These are phyloP conservation scores for Erysimum pusillum DNA, from an alignment of 441 rosid species.

Conservation along the genomic window DNA sequence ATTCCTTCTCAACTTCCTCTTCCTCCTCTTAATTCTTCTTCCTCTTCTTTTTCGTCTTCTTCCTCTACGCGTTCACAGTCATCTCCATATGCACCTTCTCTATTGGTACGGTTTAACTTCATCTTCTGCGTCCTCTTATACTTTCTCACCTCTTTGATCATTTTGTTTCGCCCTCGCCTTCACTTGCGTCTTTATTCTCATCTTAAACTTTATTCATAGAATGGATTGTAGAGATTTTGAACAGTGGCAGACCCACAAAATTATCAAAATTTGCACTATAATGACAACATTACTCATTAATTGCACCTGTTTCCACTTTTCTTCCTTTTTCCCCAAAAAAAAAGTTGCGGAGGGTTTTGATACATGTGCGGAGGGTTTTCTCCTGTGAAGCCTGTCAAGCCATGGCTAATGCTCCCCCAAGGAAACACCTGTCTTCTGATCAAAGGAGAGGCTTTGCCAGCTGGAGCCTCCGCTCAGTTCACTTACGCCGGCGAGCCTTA, in stretches of 20 bases:
- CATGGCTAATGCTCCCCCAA: slow-evolving; percentile 32
- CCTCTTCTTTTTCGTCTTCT: background rate
- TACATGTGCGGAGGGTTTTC: slow-evolving; percentile 43
- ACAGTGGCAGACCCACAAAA: slow-evolving; percentile 5
- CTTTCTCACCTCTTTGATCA: slow-evolving; percentile 1
- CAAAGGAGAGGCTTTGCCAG: slow-evolving; percentile 42
- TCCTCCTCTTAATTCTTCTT: slow-evolving; percentile 50
- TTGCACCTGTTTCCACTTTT: background rate
- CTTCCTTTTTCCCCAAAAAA: no score
- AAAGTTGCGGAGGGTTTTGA: no score
- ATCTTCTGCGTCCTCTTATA: slow-evolving; percentile 5
- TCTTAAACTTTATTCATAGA: slow-evolving; percentile 54
- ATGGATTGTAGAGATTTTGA: slow-evolving; percentile 48
- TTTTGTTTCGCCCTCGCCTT: background rate
- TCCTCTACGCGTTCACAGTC: slow-evolving; percentile 54
- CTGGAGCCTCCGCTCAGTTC: slow-evolving; percentile 25
- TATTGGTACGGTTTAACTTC: slow-evolving; percentile 33
- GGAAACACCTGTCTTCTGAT: slow-evolving; percentile 46
- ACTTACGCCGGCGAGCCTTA: slow-evolving; percentile 38
- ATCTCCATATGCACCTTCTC: slow-evolving; percentile 26
- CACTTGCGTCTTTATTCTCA: background rate
- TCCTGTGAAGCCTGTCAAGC: slow-evolving; percentile 41
- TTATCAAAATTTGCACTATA: background rate
- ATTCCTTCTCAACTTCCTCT: slow-evolving; percentile 4
- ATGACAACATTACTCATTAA: background rate